Evolutionary conservation across 2,329 filamentous ascomycete species (phyloP).

Genomic region (Chaetomium olivaceum): DNA sequence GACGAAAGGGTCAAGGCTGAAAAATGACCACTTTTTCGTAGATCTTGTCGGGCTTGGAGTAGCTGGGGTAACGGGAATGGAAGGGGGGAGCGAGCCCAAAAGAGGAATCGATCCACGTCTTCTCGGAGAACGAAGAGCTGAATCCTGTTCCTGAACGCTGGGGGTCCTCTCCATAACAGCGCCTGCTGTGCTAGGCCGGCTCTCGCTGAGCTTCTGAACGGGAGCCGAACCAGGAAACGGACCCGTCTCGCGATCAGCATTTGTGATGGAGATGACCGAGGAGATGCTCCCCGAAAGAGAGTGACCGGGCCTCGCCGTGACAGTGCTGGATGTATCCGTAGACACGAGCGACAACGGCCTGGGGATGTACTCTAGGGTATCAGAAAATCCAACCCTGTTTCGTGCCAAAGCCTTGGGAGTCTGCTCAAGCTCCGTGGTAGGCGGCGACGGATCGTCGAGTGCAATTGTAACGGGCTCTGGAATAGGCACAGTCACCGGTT

Average conservation of each 20-base stretch:
- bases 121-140: slow-evolving; percentile 43
- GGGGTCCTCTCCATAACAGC: slow-evolving; percentile 62
- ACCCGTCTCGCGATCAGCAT: slow-evolving; percentile 45
- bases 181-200: slow-evolving; percentile 69
- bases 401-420: slow-evolving; percentile 41
- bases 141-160: slow-evolving; percentile 40
- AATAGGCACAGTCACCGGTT: slow-evolving; percentile 14
- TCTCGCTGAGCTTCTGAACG: slow-evolving; percentile 48
- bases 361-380: slow-evolving; percentile 79
- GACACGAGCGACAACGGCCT: slow-evolving; percentile 82
- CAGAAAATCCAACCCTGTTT: slow-evolving; percentile 78
- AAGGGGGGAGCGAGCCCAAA: slow-evolving; percentile 46
- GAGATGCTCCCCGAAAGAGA: slow-evolving; percentile 78
- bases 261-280: slow-evolving; percentile 67
- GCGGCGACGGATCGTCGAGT: slow-evolving; percentile 21
- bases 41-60: slow-evolving; percentile 53
- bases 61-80: slow-evolving; percentile 39
- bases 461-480: slow-evolving; percentile 7
- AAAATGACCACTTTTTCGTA: slow-evolving; percentile 63
- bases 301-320: slow-evolving; percentile 68
- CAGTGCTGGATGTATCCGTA: slow-evolving; percentile 77
- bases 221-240: slow-evolving; percentile 42
- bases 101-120: slow-evolving; percentile 63
- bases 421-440: slow-evolving; percentile 23
- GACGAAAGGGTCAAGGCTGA: slow-evolving; percentile 58